Base-by-base conservation (phyloP, 1,284 basidiomycete genomes). In the Entoloma clypeatum region DNA sequence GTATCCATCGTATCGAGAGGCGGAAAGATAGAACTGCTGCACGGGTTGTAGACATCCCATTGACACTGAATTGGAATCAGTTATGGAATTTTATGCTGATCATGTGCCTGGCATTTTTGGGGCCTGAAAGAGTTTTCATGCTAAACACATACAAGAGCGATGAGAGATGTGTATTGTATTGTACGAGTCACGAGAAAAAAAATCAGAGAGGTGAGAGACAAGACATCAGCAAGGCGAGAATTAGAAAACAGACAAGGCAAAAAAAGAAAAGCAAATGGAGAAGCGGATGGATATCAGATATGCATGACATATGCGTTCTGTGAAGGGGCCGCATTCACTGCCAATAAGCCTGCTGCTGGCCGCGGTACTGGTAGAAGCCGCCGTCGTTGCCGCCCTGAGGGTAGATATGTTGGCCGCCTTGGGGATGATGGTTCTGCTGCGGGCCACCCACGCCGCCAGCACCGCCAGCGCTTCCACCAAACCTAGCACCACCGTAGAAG, bases 341-440 rank as follows among this genome's bases (percentile, higher is more conserved):
- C 82, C 82, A 86, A 62, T 83, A 86, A 46, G 72, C 74, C 61
- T 79, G 77, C 62, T 79, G 79, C 58, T 78, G 77, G 54, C 76
- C 65, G 16, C 71, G 69, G 58, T 80, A 80, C 58, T 84, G 85
- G 50, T 86, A 86, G 57, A 81, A 85, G 49, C 67, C 70, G 22
- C 64, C 76, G 39, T 86, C 83, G 34, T 69, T 75, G 28, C 64
- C 72, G 28, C 73, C 75, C 55, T 85, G 83, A 6, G 74, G 73
- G 57, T 80, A 81, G n/a, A 73, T 78, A 5, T 81, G 81, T 14
- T 79, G 79, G 7, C 72, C 67, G 22, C 55, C 74, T 51, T 80
- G 78, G 36, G 66, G 64, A 43, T 71, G 69, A 25, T 68, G 68
- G 41, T 61, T 68, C 55, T 77, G 73, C 58, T 70, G 67, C 16